Conservation (phyloP, 257 asterid species). For the Gynochthodes officinalis region DNA sequence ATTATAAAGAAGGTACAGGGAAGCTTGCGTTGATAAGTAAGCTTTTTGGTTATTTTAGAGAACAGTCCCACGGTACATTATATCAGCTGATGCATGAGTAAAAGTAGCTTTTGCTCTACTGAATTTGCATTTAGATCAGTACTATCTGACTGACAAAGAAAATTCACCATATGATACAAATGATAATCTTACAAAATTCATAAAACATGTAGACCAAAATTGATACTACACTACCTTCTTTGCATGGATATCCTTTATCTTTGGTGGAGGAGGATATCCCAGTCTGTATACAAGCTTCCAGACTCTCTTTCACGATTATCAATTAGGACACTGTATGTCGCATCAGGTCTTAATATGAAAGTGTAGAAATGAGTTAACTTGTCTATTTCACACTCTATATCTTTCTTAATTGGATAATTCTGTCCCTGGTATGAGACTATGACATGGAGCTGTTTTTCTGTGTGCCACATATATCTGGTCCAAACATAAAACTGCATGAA, state of each 20-base stretch:
- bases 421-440: slow-evolving; percentile 49
- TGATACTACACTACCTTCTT: slow-evolving; percentile 46
- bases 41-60: not conserved
- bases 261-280: slow-evolving; percentile 84
- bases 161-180: not conserved
- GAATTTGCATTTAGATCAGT: not conserved
- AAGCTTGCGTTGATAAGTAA: not conserved
- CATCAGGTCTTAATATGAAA: slow-evolving; percentile 41
- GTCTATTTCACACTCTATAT: slow-evolving; percentile 38
- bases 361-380: slow-evolving; percentile 44
- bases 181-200: not conserved
- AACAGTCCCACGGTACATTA: not conserved
- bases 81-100: not conserved
- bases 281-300: slow-evolving; percentile 85
- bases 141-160: not conserved
- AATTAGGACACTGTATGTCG: slow-evolving; percentile 37
- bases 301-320: slow-evolving; percentile 83
- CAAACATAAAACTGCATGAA: slow-evolving; percentile 36
- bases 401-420: slow-evolving; percentile 34
- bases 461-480: slow-evolving; percentile 28
- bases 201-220: not conserved
- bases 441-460: slow-evolving; percentile 39
- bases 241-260: slow-evolving; percentile 60
- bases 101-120: not conserved
- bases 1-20: not conserved